Evolutionary conservation across 129 eudicot genomes (phyloP).

Genomic region (Tagetes patula): DNA sequence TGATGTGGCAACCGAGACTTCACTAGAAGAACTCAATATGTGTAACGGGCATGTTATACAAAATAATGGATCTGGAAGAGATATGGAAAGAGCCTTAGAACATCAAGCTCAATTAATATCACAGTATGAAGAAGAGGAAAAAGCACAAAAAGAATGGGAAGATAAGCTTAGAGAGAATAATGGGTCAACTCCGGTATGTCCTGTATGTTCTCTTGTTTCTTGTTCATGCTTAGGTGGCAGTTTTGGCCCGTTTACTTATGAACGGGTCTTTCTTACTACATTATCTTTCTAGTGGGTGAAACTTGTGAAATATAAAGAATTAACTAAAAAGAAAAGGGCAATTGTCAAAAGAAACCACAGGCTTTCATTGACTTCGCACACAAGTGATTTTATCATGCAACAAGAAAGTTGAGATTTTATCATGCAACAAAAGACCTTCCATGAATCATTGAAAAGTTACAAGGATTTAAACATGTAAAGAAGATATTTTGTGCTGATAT

Average conservation of each 20-base stretch:
- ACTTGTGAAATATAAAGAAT: neutral
- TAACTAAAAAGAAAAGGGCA: neutral
- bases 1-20: constrained; percentile 37
- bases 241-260: neutral
- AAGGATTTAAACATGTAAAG: neutral
- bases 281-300: constrained; percentile 11
- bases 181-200: constrained; percentile 53
- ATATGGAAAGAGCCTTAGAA: constrained; percentile 67
- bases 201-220: constrained; percentile 43
- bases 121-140: constrained; percentile 73
- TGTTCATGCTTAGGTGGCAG: neutral
- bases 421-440: neutral
- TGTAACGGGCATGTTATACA: constrained; percentile 30
- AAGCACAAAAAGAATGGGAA: constrained; percentile 94
- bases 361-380: neutral
- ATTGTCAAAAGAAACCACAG: neutral
- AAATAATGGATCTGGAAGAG: constrained; percentile 40
- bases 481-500: neutral
- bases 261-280: neutral
- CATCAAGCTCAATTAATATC: constrained; percentile 75
- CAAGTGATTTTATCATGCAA: neutral
- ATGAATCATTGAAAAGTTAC: neutral
- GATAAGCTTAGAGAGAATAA: constrained; percentile 77
- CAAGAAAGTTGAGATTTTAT: neutral
- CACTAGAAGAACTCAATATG: constrained; percentile 30